These are phyloP conservation scores for Sungouiozyma ichnusensis DNA, from an alignment of 805 yeast species.

Conservation along the genomic window DNA sequence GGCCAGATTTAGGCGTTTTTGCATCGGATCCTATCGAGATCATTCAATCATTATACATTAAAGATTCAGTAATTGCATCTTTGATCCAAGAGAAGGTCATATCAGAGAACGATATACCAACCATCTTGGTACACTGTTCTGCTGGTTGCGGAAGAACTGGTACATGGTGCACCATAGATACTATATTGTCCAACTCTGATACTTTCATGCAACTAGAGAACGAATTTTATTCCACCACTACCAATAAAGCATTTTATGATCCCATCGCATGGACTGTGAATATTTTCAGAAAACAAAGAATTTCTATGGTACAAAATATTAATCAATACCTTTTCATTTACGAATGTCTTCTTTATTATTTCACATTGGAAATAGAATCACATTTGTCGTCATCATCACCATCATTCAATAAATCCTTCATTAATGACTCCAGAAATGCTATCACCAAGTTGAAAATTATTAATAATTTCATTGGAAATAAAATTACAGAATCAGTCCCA, in stretches of 20 bases:
- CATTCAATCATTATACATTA: conserved; percentile 41
- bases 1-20: conserved; percentile 77
- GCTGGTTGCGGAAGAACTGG: conserved; percentile 98
- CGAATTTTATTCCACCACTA: conserved; percentile 7
- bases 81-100: conserved; percentile 6
- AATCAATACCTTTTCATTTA: conserved; percentile 68
- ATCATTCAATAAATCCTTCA: conserved; percentile 4
- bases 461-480: conserved; percentile 2
- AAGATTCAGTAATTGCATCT: conserved; percentile 31
- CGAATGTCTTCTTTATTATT: conserved; percentile 37
- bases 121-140: conserved; percentile 77
- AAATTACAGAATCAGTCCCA: conserved; percentile 1
- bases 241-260: conserved; percentile 29
- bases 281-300: conserved; percentile 59
- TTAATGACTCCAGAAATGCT: background rate
- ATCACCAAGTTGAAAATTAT: conserved; percentile 4
- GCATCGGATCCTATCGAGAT: conserved; percentile 42
- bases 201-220: conserved; percentile 15
- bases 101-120: conserved; percentile 29
- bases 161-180: conserved; percentile 66
- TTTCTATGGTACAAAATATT: conserved; percentile 77
- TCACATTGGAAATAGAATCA: conserved; percentile 9
- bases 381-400: conserved; percentile 8
- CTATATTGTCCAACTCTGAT: conserved; percentile 34
- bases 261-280: conserved; percentile 54